phyloP scores from a whole-genome alignment of 1,284 basidiomycete species.

The Ceratobasidium papillatum region DNA sequence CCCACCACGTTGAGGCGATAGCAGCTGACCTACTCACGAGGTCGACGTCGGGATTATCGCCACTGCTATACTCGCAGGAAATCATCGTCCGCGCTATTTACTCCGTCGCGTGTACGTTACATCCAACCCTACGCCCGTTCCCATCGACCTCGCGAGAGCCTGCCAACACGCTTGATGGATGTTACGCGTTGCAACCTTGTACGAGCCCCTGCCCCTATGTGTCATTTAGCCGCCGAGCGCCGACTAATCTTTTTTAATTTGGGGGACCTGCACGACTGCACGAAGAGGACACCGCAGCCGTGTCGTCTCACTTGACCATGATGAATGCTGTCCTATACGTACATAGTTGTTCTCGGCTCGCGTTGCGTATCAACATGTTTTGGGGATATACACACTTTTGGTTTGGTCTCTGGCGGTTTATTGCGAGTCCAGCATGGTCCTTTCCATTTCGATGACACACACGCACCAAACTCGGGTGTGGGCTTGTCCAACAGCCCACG shows the following conservation, averaged over 20 bases:
- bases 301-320: constrained; percentile 18
- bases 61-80: not conserved
- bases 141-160: not conserved
- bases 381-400: not conserved
- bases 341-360: constrained; percentile 2
- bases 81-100: not conserved
- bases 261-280: constrained; percentile 1
- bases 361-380: constrained; percentile 8
- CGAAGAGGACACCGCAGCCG: not conserved
- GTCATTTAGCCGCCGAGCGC: constrained; percentile 33
- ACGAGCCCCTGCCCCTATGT: constrained; percentile 26
- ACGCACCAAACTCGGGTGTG: not conserved
- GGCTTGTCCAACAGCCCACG: not conserved
- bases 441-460: constrained; percentile 9
- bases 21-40: constrained; percentile 9
- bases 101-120: constrained; percentile 22
- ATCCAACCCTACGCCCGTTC: constrained; percentile 26
- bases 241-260: constrained; percentile 14
- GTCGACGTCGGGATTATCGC: constrained; percentile 3
- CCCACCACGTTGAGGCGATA: not conserved
- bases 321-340: constrained; percentile 1
- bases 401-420: not conserved
- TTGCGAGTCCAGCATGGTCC: constrained; percentile 1
- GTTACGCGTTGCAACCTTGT: constrained; percentile 2
- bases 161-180: constrained; percentile 11